These are phyloP conservation scores for Rubia tinctorum DNA, from an alignment of 305 asterid species.

Conservation along the genomic window DNA sequence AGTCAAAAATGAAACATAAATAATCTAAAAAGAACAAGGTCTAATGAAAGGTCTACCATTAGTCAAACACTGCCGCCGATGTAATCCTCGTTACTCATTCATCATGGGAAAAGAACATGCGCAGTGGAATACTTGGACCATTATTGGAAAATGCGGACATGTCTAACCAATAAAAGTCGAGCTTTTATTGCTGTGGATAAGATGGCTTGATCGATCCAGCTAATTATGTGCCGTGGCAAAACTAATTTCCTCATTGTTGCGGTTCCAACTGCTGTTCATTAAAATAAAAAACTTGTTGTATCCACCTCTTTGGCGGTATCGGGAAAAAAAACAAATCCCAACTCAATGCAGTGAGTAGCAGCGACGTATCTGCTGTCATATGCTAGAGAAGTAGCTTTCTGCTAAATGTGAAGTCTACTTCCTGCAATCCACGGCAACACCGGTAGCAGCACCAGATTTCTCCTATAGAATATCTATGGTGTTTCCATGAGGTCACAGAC, in stretches of 20 bases:
- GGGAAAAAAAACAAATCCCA: not conserved
- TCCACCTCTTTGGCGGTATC: not conserved
- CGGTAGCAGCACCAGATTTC: not conserved
- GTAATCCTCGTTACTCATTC: too few species aligned
- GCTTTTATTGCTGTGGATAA: not conserved
- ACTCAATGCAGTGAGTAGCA: not conserved
- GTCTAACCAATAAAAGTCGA: too few species aligned
- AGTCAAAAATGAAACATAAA: too few species aligned
- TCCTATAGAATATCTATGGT: too few species aligned
- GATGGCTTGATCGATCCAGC: not conserved
- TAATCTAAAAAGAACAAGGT: too few species aligned
- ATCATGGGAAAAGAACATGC: not conserved
- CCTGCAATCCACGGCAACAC: not conserved
- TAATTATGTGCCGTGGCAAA: not conserved
- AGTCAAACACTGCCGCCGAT: too few species aligned
- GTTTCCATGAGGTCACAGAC: not conserved
- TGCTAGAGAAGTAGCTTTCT: too few species aligned
- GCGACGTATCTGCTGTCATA: not conserved
- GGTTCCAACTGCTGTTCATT: not conserved
- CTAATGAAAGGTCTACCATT: too few species aligned
- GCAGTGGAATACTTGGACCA: not conserved
- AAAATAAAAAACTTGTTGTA: not conserved
- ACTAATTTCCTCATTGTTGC: too few species aligned
- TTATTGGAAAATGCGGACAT: too few species aligned
- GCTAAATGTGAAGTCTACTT: not conserved